Conservation (phyloP, 371 early-diverging fungal species). For the Syncephalastrum monosporum region DNA sequence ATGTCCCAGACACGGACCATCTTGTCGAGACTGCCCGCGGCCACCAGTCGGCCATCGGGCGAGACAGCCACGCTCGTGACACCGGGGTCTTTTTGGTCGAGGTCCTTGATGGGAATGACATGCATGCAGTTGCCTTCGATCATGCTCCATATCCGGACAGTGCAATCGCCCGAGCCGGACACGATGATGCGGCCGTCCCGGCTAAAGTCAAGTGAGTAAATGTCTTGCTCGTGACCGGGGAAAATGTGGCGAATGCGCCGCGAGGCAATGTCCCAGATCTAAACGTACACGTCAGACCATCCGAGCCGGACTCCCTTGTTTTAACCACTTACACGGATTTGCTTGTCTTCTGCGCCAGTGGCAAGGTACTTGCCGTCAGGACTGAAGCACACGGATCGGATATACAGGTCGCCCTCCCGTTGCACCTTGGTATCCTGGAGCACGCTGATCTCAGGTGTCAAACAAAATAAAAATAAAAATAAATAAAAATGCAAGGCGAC, state of each 20-base stretch:
- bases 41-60: constrained; percentile 69
- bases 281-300: not conserved
- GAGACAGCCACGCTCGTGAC: constrained; percentile 90
- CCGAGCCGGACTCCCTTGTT: not conserved
- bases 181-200: constrained; percentile 85
- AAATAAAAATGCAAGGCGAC: constrained; percentile 15
- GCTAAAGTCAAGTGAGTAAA: constrained; percentile 93
- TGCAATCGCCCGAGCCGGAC: constrained; percentile 91
- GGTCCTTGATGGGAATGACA: constrained; percentile 73
- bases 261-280: constrained; percentile 72
- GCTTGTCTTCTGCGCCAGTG: constrained; percentile 96
- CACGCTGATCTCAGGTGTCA: constrained; percentile 41
- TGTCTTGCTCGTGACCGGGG: constrained; percentile 91
- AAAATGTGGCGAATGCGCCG: constrained; percentile 63
- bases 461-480: constrained; percentile 2
- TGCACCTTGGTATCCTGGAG: constrained; percentile 76
- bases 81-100: constrained; percentile 80
- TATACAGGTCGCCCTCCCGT: constrained; percentile 85
- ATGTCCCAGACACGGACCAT: constrained; percentile 90
- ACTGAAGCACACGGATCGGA: constrained; percentile 96
- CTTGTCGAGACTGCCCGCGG: constrained; percentile 85
- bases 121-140: constrained; percentile 68
- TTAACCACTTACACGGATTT: constrained; percentile 68
- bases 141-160: constrained; percentile 82
- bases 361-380: constrained; percentile 92